phyloP scores from a whole-genome alignment of 257 asterid species.

The Penstemon newberryi region DNA sequence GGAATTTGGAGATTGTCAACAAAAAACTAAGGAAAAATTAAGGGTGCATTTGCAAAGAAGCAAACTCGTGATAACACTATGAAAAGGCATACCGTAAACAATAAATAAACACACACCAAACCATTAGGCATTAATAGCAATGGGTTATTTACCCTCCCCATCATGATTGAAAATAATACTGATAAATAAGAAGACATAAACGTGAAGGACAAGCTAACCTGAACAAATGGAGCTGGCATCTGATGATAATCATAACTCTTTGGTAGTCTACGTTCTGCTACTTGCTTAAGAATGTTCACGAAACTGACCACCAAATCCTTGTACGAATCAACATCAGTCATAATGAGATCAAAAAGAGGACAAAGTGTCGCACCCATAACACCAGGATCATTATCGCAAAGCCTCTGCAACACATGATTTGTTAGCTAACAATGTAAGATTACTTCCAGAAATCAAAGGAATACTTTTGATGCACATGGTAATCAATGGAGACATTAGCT shows the following conservation, averaged over 20 bases:
- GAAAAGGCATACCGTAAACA: slow-evolving; percentile 19
- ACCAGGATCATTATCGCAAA: slow-evolving; percentile 95
- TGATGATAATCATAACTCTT: slow-evolving; percentile 97
- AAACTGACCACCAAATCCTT: slow-evolving; percentile 88
- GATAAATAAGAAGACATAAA: background rate
- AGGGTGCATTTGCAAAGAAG: slow-evolving; percentile 2
- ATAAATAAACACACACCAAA: slow-evolving; percentile 10
- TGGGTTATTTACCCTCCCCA: background rate
- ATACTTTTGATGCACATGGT: slow-evolving; percentile 17
- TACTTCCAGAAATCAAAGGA: background rate
- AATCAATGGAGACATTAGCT: background rate
- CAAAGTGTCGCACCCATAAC: slow-evolving; percentile 98
- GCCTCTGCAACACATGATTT: slow-evolving; percentile 60
- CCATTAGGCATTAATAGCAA: background rate
- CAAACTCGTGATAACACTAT: slow-evolving; percentile 12
- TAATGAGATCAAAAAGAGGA: slow-evolving; percentile 89
- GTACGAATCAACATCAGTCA: slow-evolving; percentile 64
- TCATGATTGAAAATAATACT: too few relatives aligned
- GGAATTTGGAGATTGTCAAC: slow-evolving; percentile 13
- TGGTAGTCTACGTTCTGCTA: slow-evolving; percentile 89
- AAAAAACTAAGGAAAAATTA: slow-evolving; percentile 21
- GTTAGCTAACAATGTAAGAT: slow-evolving; percentile 16
- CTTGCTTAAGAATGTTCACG: slow-evolving; percentile 95
- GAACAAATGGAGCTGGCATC: slow-evolving; percentile 98
- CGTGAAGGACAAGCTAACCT: slow-evolving; percentile 40